These are phyloP conservation scores for Didymella segeticola DNA, from an alignment of 2,329 filamentous ascomycete genomes.

Conservation along the genomic window DNA sequence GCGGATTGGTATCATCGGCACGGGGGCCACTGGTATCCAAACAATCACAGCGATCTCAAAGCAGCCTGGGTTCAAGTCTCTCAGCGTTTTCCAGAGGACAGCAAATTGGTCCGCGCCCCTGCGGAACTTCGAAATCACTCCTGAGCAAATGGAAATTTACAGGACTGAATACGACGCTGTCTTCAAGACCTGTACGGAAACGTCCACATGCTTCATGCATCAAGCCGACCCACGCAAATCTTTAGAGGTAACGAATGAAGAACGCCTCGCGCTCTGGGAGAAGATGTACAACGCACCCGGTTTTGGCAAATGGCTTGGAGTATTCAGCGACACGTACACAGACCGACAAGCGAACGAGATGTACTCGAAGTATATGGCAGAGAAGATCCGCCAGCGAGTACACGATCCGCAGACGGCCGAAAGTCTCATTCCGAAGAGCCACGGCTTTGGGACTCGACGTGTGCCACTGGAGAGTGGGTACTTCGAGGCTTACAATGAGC, in stretches of 20 bases:
- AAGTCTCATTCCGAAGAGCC: constrained; percentile 49
- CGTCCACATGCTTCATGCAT: constrained; percentile 26
- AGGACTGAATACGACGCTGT: constrained; percentile 18
- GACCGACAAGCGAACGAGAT: constrained; percentile 29
- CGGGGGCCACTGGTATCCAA: constrained; percentile 68
- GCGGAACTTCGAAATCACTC: constrained; percentile 19
- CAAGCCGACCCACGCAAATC: constrained; percentile 17
- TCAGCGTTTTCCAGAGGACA: constrained; percentile 69
- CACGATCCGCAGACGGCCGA: constrained; percentile 54
- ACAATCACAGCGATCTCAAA: constrained; percentile 65
- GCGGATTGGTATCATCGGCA: constrained; percentile 65
- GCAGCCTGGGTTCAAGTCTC: constrained; percentile 47
- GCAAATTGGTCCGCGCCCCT: constrained; percentile 48
- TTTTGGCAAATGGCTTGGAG: constrained; percentile 24
- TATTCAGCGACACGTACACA: constrained; percentile 29
- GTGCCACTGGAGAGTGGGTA: constrained; percentile 40
- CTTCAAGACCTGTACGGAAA: constrained; percentile 21
- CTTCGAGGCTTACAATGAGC: constrained; percentile 48
- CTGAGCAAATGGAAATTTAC: constrained; percentile 23
- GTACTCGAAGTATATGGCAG: constrained; percentile 37
- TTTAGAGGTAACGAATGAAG: constrained; percentile 18
- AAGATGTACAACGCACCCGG: constrained; percentile 26
- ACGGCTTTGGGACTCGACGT: constrained; percentile 34
- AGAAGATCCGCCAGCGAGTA: constrained; percentile 46
- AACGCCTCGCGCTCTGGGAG: constrained; percentile 25